Percentiles rank a stretch among this genome's conserved stretches.
Conservation (phyloP, 768 basidiomycete genomes). For the Tubosaeta sp. region DNA sequence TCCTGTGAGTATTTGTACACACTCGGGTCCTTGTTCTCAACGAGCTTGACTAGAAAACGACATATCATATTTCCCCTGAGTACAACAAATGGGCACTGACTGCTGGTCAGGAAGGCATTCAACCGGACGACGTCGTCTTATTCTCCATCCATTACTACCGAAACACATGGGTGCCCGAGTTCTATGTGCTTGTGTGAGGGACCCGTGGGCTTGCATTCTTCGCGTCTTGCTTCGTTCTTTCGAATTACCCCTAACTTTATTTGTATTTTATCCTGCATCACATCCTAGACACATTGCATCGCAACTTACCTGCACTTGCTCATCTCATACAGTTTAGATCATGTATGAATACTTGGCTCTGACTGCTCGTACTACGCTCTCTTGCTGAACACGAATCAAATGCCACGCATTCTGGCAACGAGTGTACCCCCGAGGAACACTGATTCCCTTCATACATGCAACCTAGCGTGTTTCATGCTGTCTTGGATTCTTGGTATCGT, state of each 20-base stretch:
- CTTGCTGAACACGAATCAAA: no score
- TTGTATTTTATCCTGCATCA: conserved; percentile 1
- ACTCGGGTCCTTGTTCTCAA: background rate
- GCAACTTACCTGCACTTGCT: background rate
- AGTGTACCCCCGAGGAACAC: no score
- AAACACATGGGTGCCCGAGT: conserved; percentile 27
- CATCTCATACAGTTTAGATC: background rate
- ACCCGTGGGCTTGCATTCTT: background rate
- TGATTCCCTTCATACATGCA: no score
- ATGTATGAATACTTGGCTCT: no score
- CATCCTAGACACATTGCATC: background rate
- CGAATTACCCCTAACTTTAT: background rate
- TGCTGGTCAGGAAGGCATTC: conserved; percentile 13
- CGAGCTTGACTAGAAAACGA: background rate
- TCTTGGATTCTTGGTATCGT: no score
- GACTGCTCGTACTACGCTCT: no score
- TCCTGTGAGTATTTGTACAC: conserved; percentile 5
- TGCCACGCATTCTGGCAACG: no score
- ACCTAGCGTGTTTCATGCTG: no score
- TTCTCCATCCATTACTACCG: conserved; percentile 25
- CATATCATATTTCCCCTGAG: conserved; percentile 5
- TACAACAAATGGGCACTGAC: conserved; percentile 20
- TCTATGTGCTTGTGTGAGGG: conserved; percentile 25
- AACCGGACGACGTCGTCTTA: conserved; percentile 13
- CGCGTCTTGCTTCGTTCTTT: background rate